Evolutionary conservation across 176 grass and related monocot genomes (phyloP).

Genomic region (Poa annua): DNA sequence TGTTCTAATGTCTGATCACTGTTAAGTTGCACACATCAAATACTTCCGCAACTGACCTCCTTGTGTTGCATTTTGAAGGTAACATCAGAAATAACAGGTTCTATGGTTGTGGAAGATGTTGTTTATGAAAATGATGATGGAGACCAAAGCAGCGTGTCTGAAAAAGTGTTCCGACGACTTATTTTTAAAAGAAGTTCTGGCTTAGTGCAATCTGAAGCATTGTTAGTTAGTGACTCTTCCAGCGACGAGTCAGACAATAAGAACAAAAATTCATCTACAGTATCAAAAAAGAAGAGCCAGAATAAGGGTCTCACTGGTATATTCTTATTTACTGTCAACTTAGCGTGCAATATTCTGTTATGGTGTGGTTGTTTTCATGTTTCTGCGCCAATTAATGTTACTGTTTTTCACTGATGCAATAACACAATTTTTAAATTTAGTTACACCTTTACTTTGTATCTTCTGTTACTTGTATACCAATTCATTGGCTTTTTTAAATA

Average conservation of each 20-base stretch:
- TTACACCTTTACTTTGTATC: neutral
- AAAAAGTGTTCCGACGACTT: slow-evolving; percentile 76
- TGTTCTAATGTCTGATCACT: neutral
- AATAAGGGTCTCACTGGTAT: slow-evolving; percentile 56
- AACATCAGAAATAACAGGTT: slow-evolving; percentile 82
- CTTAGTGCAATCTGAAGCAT: slow-evolving; percentile 95
- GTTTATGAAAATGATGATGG: slow-evolving; percentile 70
- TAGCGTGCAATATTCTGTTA: slow-evolving; percentile 15
- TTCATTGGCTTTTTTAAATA: neutral
- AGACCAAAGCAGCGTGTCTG: slow-evolving; percentile 42
- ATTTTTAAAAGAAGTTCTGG: slow-evolving; percentile 86
- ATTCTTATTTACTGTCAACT: slow-evolving; percentile 21
- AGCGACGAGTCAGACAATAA: slow-evolving; percentile 49
- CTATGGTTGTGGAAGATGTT: slow-evolving; percentile 94
- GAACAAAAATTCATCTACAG: slow-evolving; percentile 45
- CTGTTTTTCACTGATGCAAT: slow-evolving; percentile 18
- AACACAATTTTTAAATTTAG: neutral
- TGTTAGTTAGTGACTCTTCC: slow-evolving; percentile 54
- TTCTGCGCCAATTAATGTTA: slow-evolving; percentile 6
- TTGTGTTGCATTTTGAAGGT: slow-evolving; percentile 55
- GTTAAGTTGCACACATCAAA: neutral
- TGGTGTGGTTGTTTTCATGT: neutral
- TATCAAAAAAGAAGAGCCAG: slow-evolving; percentile 64
- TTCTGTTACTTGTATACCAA: neutral
- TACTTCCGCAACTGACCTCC: slow-evolving; percentile 31